Evolutionary conservation across 768 basidiomycete species (phyloP), one percentile per base, ranked within the genome.

Genomic region (Pisolithus orientalis): DNA sequence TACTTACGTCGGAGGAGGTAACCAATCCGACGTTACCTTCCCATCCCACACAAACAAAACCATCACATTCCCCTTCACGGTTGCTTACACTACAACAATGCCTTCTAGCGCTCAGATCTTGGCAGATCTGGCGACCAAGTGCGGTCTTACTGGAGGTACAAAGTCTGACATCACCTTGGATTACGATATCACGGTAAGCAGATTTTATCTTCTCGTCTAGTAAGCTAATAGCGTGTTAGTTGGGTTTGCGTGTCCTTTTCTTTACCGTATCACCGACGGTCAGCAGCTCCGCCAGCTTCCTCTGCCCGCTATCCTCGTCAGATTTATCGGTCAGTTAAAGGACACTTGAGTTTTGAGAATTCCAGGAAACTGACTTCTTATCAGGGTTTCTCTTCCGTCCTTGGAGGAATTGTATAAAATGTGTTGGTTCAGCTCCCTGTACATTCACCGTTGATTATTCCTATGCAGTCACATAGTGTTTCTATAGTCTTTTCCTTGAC

Each of bases 41-140:
- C 59, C 74, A 9, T 73, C 86, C 11, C 70, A 81, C 57, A 61
- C 75, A 3, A 72, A 75, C 56, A 87, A 80, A 5, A 83, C 80
- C 55, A 80, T 90, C 71, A 83, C 81, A 0, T 87, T 93, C 72
- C 90, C 90, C 1, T 87, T 92, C 68, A 59, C 75, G 5, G 71
- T 93, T 40, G 69, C 72, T 42, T 93, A 90, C 70, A 77, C 76
- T 37, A 70, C 72, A 25, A 61, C 75, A 0, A 60, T 70, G 40
- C 78, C 88, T 53, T 83, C 87, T 8, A 71, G 71, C 38, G 63
- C 68, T 31, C 49, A 52, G 6, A 80, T 91, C 21, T 71, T 92
- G n/a, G 31, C 66, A 9, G 85, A 90, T 62, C 58, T 93, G 25
- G 78, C 75, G 2, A 57, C 59, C 8, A 86, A 82, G 59, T 93